phyloP scores from a whole-genome alignment of 73 alveolate species.

The Paramecium primaurelia region DNA sequence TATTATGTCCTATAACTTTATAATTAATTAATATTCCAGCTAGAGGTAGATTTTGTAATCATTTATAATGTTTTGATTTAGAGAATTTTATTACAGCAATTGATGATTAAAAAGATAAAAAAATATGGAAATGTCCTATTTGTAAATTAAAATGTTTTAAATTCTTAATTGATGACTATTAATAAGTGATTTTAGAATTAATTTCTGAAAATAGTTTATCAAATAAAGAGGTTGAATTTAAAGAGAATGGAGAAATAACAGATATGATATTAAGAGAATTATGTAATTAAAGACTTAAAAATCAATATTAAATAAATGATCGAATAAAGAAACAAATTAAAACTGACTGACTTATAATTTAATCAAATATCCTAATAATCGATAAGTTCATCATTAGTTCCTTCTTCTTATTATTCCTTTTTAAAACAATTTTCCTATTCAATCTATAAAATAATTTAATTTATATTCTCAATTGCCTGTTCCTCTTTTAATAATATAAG shows the following conservation, averaged over 20 bases:
- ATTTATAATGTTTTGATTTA: conserved; percentile 44
- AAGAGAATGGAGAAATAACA: conserved; percentile 12
- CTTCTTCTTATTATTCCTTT: not conserved
- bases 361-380: not conserved
- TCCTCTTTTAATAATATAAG: not conserved
- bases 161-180: conserved; percentile 34
- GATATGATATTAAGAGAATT: not conserved
- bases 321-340: not conserved
- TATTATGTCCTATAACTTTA: not conserved
- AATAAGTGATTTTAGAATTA: conserved; percentile 7
- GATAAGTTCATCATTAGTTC: conserved; percentile 18
- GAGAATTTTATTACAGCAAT: conserved; percentile 29
- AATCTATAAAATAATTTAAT: not conserved
- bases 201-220: not conserved
- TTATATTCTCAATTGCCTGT: not conserved
- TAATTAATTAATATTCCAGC: conserved; percentile 46
- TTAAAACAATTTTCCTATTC: not conserved
- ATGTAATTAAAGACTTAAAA: not conserved
- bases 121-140: conserved; percentile 52
- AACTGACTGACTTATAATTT: not conserved
- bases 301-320: not conserved
- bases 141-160: conserved; percentile 47
- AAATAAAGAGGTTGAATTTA: conserved; percentile 29
- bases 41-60: conserved; percentile 51
- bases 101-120: not conserved